Conservation (phyloP, 805 yeast genomes). For the Ogataea corticis region DNA sequence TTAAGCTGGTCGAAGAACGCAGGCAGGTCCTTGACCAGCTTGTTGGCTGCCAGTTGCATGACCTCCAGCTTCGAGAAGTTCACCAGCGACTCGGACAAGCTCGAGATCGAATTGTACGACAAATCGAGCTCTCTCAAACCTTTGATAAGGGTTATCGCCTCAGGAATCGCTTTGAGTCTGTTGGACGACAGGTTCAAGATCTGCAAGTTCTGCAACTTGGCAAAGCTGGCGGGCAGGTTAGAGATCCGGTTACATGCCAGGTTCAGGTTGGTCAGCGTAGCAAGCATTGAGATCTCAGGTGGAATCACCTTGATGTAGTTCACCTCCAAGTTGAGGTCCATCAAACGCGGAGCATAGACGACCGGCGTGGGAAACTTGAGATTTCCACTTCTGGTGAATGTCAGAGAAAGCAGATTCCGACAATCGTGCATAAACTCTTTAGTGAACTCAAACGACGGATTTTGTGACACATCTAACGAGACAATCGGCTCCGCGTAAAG, state of each 20-base stretch:
- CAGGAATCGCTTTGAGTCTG: constrained; percentile 61
- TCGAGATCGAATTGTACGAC: constrained; percentile 72
- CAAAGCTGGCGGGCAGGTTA: constrained; percentile 60
- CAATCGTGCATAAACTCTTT: constrained; percentile 82
- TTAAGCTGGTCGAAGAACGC: constrained; percentile 50
- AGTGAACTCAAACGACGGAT: constrained; percentile 83
- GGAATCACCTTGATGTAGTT: constrained; percentile 72
- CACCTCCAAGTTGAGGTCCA: constrained; percentile 70
- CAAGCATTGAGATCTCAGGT: constrained; percentile 51
- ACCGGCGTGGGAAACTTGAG: constrained; percentile 74
- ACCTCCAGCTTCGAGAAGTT: constrained; percentile 61
- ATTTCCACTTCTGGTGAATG: constrained; percentile 72
- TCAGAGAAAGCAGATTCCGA: constrained; percentile 63
- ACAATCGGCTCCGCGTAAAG: constrained; percentile 82
- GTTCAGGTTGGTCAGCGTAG: constrained; percentile 57
- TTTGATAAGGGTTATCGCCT: constrained; percentile 58
- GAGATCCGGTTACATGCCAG: constrained; percentile 76
- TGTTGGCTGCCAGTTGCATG: constrained; percentile 75
- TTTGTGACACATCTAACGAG: constrained; percentile 77
- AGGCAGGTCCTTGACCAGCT: constrained; percentile 54
- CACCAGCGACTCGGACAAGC: constrained; percentile 62
- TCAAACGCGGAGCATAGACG: constrained; percentile 65
- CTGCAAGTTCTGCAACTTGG: constrained; percentile 53
- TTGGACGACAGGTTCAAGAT: constrained; percentile 80
- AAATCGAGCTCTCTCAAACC: constrained; percentile 69